Evolutionary conservation across 73 alveolate species (phyloP), one percentile per base, ranked within the genome.

Genomic region (Durusdinium trenchii): DNA sequence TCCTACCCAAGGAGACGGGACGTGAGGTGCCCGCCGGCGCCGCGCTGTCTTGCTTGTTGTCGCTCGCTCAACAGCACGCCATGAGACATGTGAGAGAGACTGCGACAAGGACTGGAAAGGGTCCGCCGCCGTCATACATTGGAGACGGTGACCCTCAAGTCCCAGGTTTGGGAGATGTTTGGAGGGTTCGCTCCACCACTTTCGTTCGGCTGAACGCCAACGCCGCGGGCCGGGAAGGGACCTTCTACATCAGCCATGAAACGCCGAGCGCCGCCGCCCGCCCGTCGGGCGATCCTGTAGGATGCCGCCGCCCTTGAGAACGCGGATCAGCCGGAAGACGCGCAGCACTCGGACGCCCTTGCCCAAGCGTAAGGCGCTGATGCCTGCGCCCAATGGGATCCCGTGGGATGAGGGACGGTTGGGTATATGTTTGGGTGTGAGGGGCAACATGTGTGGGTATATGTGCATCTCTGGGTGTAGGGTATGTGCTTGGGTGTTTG

Each of bases 301-400:
- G 86, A 89, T 89, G 50, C 96, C 96, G 18, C 96, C 96, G 36
- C 96, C 96, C 85, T 89, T 89, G 52, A 89, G 51, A 42, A 89
- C 96, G 38, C 96, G 96, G 86, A 89, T 89, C 50, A 89, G 50
- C 42, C 96, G 96, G 26, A 89, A 89, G 85, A 89, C 96, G 20
- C 96, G 86, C 48, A 89, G 96, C 71, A 89, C 83, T 10, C 96
- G 96, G 28, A 89, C 96, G 82, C 96, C 96, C 46, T 89, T 89
- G 51, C 96, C 96, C 86, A 89, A 48, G 42, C 96, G 86, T 38
- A 89, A 42, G 16, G 96, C 96, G 86, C 96, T 89, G 86, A 89
- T 64, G 62, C 96, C 96, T 89, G 86, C 46, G 69, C 69, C 12
- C 69, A 57, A 57, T 57, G 69, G 23, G 69, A 16, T 23, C 12